phyloP scores from a whole-genome alignment of 176 grass and related monocot species.

The Paspalum notatum region DNA sequence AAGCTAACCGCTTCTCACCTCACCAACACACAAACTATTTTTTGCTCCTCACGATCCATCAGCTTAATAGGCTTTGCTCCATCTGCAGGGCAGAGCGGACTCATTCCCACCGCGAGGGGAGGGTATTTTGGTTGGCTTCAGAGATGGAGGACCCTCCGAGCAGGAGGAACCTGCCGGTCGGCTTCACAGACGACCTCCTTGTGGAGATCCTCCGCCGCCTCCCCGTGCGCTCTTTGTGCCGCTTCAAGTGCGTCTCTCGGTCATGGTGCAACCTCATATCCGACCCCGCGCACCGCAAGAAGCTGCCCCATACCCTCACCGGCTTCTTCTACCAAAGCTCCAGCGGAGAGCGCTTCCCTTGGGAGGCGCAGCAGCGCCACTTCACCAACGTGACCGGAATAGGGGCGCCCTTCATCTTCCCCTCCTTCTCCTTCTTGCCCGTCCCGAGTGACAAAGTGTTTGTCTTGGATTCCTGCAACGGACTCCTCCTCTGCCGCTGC shows the following conservation, averaged over 20 bases:
- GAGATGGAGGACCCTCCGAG: background rate
- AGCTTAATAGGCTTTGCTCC: background rate
- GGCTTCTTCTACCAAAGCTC: background rate
- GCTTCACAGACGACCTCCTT: background rate
- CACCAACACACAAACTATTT: background rate
- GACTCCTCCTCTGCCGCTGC: background rate
- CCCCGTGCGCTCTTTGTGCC: background rate
- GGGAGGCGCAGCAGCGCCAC: background rate
- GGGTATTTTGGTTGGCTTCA: background rate
- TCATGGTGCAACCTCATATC: background rate
- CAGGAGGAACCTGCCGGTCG: background rate
- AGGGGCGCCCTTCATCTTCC: background rate
- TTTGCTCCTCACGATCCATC: background rate
- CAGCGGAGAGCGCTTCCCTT: background rate
- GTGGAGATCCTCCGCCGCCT: background rate
- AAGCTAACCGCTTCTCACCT: background rate
- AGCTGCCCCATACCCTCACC: background rate
- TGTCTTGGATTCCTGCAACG: background rate
- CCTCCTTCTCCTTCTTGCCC: constrained; percentile 1
- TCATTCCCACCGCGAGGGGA: background rate
- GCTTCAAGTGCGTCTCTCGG: constrained; percentile 20
- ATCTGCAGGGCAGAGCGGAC: background rate
- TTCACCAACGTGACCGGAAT: background rate
- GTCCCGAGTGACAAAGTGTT: background rate
- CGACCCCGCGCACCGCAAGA: background rate